Base-by-base conservation (phyloP, 139 green algal genomes). In the Pseudopediastrum boryanum region DNA sequence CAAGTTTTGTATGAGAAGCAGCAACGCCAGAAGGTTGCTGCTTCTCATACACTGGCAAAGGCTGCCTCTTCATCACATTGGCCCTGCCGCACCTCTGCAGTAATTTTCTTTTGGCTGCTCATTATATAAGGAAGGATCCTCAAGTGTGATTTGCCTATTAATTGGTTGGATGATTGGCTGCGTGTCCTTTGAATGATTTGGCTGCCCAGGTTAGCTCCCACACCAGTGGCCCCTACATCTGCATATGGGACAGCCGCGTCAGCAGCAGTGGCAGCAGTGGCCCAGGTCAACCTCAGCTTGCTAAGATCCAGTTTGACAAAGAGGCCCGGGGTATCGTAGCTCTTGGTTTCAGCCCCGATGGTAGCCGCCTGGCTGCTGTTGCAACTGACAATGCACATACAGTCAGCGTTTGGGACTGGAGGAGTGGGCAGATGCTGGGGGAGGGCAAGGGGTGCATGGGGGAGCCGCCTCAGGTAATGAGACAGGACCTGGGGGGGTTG, bases 341-440 rank as follows among this genome's bases (percentile, higher is more conserved):
- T 5, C 71, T 92, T 19, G 84, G 67, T 7, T 95, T 95, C 84
- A 85, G 39, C 59, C 80, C 84, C 7, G 77, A 83, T 69, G 89
- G 91, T 25, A 73, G 38, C 8, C 42, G 80, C 42, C 88, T 95
- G 38, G 81, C 77, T 1, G 79, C 68, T 4, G 89, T 95, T 13
- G 85, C 83, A 4, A 89, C 66, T 51, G 91, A 95, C 84, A 93
- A 95, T 74, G 36, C 63, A 2, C 91, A 95, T 85, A 90, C 85
- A 13, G 84, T 95, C 52, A 83, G 79, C 36, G 64, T 95, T 43
- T 93, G 85, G 70, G 88, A 95, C 89, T 94, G 89, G 89, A 48
- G 86, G n/a, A 82, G 74, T 27, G 76, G 83, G 29, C 75, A 80
- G 42, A 43, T 72, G 77, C 62, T 91, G 38, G 78, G 42, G 31